Evolutionary conservation across 2,329 filamentous ascomycete genomes (phyloP).

Genomic region (Penicillium brevicompactum): DNA sequence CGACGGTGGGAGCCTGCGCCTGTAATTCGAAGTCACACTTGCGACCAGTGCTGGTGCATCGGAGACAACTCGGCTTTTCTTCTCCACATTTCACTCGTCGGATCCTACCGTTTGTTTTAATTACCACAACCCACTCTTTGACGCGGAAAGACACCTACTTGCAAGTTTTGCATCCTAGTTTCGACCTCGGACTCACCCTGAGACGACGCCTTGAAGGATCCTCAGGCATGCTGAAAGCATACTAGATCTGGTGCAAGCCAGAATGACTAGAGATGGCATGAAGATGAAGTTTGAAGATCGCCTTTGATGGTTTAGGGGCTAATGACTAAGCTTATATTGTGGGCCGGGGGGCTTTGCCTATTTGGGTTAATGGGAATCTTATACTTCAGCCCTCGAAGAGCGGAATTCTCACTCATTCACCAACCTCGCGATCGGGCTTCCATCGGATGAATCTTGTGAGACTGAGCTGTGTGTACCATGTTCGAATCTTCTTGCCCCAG

Average conservation of each 20-base stretch:
- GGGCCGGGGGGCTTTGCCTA: background rate
- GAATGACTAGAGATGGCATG: background rate
- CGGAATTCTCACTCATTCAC: background rate
- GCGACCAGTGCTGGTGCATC: conserved; percentile 21
- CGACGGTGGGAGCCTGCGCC: background rate
- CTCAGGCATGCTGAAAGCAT: background rate
- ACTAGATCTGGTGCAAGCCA: background rate
- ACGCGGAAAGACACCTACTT: conserved; percentile 10
- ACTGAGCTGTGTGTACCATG: background rate
- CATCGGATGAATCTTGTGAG: background rate
- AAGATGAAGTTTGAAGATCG: background rate
- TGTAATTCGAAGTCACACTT: conserved; percentile 12
- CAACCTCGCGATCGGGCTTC: background rate
- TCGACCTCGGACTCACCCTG: background rate
- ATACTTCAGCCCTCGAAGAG: background rate
- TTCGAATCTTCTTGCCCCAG: conserved; percentile 4
- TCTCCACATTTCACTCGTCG: conserved; percentile 30
- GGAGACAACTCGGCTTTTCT: conserved; percentile 24
- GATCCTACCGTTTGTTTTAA: conserved; percentile 8
- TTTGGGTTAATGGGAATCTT: background rate
- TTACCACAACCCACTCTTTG: background rate
- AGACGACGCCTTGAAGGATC: background rate
- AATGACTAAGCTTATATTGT: background rate
- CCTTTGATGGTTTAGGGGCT: background rate
- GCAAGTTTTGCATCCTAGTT: conserved; percentile 20